phyloP scores from a whole-genome alignment of 768 basidiomycete species.

The Clavulina sp. region DNA sequence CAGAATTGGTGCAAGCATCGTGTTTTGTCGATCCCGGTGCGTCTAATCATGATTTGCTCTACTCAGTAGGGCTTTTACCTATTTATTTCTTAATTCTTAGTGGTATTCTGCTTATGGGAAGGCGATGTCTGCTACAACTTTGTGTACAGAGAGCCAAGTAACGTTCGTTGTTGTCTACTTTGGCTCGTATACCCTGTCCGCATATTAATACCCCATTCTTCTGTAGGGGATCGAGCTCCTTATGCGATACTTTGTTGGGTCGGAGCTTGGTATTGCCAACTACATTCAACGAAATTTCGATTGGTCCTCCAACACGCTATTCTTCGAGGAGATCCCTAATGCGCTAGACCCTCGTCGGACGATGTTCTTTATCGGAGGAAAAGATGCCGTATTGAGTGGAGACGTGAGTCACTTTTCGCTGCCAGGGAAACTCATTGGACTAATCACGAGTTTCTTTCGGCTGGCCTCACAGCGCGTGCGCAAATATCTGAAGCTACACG shows the following conservation, averaged over 20 bases:
- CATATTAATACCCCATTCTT: not conserved
- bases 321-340: constrained; percentile 79
- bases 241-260: constrained; percentile 75
- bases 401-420: constrained; percentile 25
- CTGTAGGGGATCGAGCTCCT: constrained; percentile 55
- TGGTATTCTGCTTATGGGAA: constrained; percentile 87
- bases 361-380: constrained; percentile 64
- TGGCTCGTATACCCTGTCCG: not conserved
- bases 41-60: constrained; percentile 2
- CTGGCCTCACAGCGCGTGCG: not conserved
- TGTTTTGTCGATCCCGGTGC: constrained; percentile 71
- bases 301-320: constrained; percentile 76
- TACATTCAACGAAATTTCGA: constrained; percentile 69
- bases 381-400: constrained; percentile 63
- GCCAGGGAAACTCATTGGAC: not conserved
- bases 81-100: constrained; percentile 13
- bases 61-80: not conserved
- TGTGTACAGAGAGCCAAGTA: constrained; percentile 51
- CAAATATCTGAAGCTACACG: not conserved
- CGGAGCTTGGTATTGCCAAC: constrained; percentile 77
- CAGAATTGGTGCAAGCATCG: constrained; percentile 49
- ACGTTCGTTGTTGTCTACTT: constrained; percentile 25
- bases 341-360: constrained; percentile 48
- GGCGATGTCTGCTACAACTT: constrained; percentile 90
- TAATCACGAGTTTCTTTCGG: not conserved